Conservation (phyloP, 208 protist genomes). For the Acanthamoeba lenticulata region DNA sequence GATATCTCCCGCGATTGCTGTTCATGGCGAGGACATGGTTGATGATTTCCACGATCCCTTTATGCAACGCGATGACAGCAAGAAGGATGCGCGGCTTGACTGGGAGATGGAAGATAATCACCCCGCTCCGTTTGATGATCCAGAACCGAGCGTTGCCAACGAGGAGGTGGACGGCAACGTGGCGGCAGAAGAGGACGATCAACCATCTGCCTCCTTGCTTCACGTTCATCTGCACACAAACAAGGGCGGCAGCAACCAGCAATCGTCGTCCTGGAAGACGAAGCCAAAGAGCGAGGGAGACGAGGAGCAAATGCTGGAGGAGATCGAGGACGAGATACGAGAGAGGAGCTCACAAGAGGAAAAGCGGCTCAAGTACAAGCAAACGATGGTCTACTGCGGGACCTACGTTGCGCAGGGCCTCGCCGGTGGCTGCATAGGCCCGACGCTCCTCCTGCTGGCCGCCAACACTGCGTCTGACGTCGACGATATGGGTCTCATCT, state of each 20-base stretch:
- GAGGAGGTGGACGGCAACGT: background rate
- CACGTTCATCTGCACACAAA: no score
- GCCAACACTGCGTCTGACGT: background rate
- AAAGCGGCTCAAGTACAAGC: background rate
- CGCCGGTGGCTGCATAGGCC: background rate
- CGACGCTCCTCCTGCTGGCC: background rate
- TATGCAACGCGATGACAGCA: background rate
- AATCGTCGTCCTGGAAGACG: no score
- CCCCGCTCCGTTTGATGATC: constrained; percentile 4
- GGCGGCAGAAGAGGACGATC: background rate
- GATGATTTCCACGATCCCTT: background rate
- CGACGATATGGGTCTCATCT: constrained; percentile 35
- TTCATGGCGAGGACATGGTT: background rate
- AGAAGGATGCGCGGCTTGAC: background rate
- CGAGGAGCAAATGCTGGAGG: background rate
- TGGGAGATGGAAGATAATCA: background rate
- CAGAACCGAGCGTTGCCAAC: no score
- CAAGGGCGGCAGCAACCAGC: no score
- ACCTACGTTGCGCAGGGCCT: background rate
- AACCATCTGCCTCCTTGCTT: background rate
- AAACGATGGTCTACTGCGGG: constrained; percentile 42
- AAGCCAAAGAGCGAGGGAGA: background rate
- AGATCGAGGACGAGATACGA: background rate
- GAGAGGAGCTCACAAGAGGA: background rate
- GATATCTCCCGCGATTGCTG: background rate